Evolutionary conservation across 1,284 basidiomycete genomes (phyloP).

Genomic region (Inonotus hispidus): DNA sequence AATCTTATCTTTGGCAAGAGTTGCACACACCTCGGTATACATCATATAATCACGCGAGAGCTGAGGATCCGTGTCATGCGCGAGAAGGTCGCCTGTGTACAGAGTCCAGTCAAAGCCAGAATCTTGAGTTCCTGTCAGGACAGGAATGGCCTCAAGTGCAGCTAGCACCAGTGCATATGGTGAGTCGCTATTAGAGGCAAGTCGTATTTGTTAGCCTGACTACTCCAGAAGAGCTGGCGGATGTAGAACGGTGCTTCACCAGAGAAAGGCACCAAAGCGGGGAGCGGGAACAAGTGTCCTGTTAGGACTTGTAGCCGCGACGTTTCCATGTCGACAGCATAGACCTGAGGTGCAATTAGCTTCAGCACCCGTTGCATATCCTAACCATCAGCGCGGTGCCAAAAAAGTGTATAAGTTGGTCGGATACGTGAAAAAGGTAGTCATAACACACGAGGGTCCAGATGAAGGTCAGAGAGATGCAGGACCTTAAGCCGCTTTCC

Average conservation of each 20-base stretch:
- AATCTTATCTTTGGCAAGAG: background rate
- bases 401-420: background rate
- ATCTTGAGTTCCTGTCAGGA: constrained; percentile 54
- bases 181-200: constrained; percentile 47
- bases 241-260: constrained; percentile 33
- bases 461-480: constrained; percentile 73
- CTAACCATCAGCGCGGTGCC: constrained; percentile 29
- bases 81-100: constrained; percentile 74
- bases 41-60: constrained; percentile 33
- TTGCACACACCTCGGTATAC: constrained; percentile 7
- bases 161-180: constrained; percentile 62
- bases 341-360: constrained; percentile 66
- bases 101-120: constrained; percentile 62
- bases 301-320: constrained; percentile 47
- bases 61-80: constrained; percentile 64
- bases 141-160: constrained; percentile 63
- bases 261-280: constrained; percentile 57
- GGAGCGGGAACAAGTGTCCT: constrained; percentile 52
- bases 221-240: background rate
- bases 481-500: constrained; percentile 67
- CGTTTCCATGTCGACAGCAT: constrained; percentile 61
- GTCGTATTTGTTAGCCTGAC: background rate
- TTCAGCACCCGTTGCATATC: constrained; percentile 67
- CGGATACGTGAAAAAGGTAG: background rate
- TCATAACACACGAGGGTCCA: constrained; percentile 54